Percentiles rank a stretch among this genome's conserved stretches.
Evolutionary conservation across 2,329 filamentous ascomycete genomes (phyloP).

Genomic region (Pseudogymnoascus sp.): DNA sequence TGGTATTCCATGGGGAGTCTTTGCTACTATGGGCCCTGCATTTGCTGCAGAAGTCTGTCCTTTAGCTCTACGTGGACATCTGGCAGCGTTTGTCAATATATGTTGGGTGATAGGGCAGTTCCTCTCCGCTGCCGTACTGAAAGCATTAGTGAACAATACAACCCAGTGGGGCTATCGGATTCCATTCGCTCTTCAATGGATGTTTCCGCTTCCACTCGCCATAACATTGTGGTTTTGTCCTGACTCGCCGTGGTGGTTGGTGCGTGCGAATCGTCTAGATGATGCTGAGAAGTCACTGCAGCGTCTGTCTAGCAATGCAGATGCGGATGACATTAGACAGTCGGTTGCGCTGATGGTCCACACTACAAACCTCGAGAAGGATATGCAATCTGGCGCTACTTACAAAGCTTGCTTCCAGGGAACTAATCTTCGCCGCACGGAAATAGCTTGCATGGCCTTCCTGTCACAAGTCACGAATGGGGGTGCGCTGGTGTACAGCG

Average conservation of each 20-base stretch:
- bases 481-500: slow-evolving; percentile 54
- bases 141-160: slow-evolving; percentile 33
- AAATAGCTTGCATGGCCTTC: slow-evolving; percentile 49
- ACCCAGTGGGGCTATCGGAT: slow-evolving; percentile 42
- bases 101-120: slow-evolving; percentile 43
- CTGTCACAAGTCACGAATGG: slow-evolving; percentile 54
- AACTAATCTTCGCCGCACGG: slow-evolving; percentile 41
- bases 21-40: slow-evolving; percentile 33
- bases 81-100: slow-evolving; percentile 44
- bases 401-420: slow-evolving; percentile 43
- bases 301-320: slow-evolving; percentile 23
- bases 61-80: slow-evolving; percentile 42
- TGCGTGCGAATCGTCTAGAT: slow-evolving; percentile 35
- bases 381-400: slow-evolving; percentile 31
- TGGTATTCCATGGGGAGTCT: slow-evolving; percentile 42
- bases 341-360: slow-evolving; percentile 45
- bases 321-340: slow-evolving; percentile 36
- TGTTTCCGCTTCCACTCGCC: slow-evolving; percentile 39
- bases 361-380: slow-evolving; percentile 44
- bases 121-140: slow-evolving; percentile 39
- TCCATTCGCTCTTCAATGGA: slow-evolving; percentile 41
- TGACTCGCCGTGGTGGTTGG: slow-evolving; percentile 42
- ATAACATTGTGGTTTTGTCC: slow-evolving; percentile 37
- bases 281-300: slow-evolving; percentile 32
- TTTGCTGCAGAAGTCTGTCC: slow-evolving; percentile 41